Base-by-base conservation (phyloP, 164 flowering plant genomes). In the Litsea cubeba region DNA sequence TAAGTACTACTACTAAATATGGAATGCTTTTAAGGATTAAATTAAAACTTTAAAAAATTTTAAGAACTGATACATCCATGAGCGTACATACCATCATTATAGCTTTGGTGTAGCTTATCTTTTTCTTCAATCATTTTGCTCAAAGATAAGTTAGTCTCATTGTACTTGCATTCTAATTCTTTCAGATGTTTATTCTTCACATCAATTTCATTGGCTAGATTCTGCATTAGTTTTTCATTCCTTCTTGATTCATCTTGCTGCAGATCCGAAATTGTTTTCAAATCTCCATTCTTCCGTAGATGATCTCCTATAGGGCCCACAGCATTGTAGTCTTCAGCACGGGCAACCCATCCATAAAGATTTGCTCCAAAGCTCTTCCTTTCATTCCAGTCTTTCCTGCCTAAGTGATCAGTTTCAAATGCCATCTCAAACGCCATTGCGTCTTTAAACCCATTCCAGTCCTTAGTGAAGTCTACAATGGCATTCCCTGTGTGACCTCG, bases 271-370 rank as follows among this genome's bases (percentile, higher is more conserved):
- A 94, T 81, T 20, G 94, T 90, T 79, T 86, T 94, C 75, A 93
- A 74, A 68, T 95, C 94, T 60, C 93, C 93, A 75, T 69, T 79
- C 83, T 85, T 91, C 12, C 90, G 84, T 12, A 95, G 83, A 75
- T 93, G 83, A 4, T 93, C 93, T 24, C 91, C 95, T 25, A 93
- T 74, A 54, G 88, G 83, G 58, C 76, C 79, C 23, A 72, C 62
- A 10, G 85, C 58, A 2, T 81, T 81, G 62, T 85, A 91, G 74
- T 95, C 97, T 83, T 87, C 97, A 23, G 87, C 91, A 20, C 98
- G 92, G 12, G 98, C 99, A 78, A 96, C 88, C 99, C 99, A 96
- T 3, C 84, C 98, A 85, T 90, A 95, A 4, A 90, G 82, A 62
- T 79, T 85, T 58, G 86, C 77, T 35, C 80, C 82, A 68, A 64